Conservation (phyloP, 257 asterid genomes). For the Przewalskia tangutica region DNA sequence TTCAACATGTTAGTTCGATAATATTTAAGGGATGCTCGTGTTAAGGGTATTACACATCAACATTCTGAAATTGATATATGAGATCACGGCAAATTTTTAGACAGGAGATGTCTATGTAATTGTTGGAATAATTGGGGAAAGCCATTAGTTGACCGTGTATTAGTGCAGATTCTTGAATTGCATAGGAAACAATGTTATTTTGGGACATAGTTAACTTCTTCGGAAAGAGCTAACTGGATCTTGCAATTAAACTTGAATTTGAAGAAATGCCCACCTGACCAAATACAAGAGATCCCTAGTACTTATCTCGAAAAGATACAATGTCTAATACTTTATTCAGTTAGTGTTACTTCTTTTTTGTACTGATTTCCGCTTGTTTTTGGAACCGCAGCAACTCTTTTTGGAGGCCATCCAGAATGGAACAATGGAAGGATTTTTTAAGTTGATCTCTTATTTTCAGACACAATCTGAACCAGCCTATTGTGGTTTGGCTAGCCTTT, state of each 20-base stretch:
- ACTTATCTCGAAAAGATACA: neutral
- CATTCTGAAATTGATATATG: neutral
- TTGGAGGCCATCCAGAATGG: conserved; percentile 86
- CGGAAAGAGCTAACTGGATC: neutral
- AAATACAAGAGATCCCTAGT: neutral
- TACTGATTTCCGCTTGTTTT: conserved; percentile 3
- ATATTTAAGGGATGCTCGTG: neutral
- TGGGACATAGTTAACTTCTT: neutral
- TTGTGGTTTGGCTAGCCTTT: conserved; percentile 98
- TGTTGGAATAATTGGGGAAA: neutral
- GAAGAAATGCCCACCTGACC: neutral
- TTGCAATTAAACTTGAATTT: neutral
- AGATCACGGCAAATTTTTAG: neutral
- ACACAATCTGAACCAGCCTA: conserved; percentile 99
- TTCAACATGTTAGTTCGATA: neutral
- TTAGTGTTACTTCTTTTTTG: neutral
- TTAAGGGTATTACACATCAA: neutral
- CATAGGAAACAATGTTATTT: neutral
- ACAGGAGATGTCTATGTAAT: neutral
- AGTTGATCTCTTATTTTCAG: conserved; percentile 87
- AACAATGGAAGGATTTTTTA: conserved; percentile 93
- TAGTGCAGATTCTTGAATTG: neutral
- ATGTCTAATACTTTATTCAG: neutral
- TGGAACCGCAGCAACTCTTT: conserved; percentile 68
- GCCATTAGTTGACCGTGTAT: neutral